These are phyloP conservation scores for Suhomyces atakaporum DNA, from an alignment of 1,139 yeast genomes.

Conservation along the genomic window DNA sequence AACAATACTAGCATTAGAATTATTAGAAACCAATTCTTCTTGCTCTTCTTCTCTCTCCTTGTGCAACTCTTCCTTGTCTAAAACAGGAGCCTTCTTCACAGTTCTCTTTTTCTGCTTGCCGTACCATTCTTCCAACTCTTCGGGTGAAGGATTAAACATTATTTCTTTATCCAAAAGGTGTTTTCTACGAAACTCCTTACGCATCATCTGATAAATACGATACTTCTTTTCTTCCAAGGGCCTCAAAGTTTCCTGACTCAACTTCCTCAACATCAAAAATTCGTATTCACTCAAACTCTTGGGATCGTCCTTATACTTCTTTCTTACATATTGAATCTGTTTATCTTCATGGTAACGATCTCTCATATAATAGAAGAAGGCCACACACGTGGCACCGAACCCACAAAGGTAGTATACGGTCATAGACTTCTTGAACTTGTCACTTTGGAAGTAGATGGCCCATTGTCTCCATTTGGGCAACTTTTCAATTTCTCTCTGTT, in stretches of 20 bases:
- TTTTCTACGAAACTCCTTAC: constrained; percentile 52
- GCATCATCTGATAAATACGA: constrained; percentile 53
- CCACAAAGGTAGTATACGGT: constrained; percentile 56
- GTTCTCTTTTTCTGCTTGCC: constrained; percentile 38
- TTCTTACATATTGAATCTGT: constrained; percentile 52
- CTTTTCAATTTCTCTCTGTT: constrained; percentile 24
- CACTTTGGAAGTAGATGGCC: constrained; percentile 40
- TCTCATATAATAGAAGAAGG: constrained; percentile 67
- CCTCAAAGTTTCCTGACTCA: constrained; percentile 50
- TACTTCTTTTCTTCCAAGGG: constrained; percentile 59
- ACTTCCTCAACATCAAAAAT: constrained; percentile 56
- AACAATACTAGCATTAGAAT: constrained; percentile 47
- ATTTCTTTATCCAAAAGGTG: constrained; percentile 45
- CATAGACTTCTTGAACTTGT: constrained; percentile 42
- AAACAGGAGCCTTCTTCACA: constrained; percentile 29
- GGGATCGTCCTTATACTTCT: constrained; percentile 43
- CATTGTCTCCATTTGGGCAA: constrained; percentile 44
- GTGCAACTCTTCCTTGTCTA: constrained; percentile 21
- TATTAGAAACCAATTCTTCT: constrained; percentile 30
- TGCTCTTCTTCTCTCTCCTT: no score
- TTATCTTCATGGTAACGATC: constrained; percentile 67
- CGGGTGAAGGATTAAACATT: constrained; percentile 55
- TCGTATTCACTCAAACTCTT: constrained; percentile 60
- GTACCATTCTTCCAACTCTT: constrained; percentile 48
- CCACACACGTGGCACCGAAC: constrained; percentile 55